Evolutionary conservation across 2,329 filamentous ascomycete genomes (phyloP).

Genomic region (Aspergillus brunneoviolaceus): DNA sequence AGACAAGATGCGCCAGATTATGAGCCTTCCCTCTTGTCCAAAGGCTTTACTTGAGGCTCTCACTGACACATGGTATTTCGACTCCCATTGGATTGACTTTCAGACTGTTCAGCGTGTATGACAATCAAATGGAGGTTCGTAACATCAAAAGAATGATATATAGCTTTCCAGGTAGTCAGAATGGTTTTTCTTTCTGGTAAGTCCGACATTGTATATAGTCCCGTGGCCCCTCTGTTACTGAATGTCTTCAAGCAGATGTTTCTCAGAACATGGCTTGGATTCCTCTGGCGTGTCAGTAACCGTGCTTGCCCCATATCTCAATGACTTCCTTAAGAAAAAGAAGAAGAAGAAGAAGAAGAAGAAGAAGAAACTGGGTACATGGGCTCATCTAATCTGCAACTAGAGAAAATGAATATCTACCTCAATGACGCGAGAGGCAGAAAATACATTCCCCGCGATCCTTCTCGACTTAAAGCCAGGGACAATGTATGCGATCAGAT

Average conservation of each 20-base stretch:
- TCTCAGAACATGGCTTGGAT: no score
- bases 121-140: slow-evolving; percentile 22
- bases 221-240: no score
- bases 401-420: slow-evolving; percentile 99
- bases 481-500: slow-evolving; percentile 99
- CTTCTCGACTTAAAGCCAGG: slow-evolving; percentile 99
- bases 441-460: slow-evolving; percentile 99
- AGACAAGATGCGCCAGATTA: background rate
- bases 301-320: slow-evolving; percentile 3
- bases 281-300: slow-evolving; percentile 82
- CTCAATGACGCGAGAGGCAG: slow-evolving; percentile 95
- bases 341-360: slow-evolving; percentile 16
- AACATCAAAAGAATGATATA: background rate
- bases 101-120: slow-evolving; percentile 94
- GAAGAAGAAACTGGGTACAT: slow-evolving; percentile 68
- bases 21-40: background rate
- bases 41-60: background rate
- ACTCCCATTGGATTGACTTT: slow-evolving; percentile 69
- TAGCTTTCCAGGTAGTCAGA: slow-evolving; percentile 87
- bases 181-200: slow-evolving; percentile 99
- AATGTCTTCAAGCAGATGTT: slow-evolving; percentile 53
- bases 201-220: slow-evolving; percentile 32
- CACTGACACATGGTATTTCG: background rate
- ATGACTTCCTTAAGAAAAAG: slow-evolving; percentile 21
- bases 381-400: slow-evolving; percentile 96